Base-by-base conservation (phyloP, 2,329 filamentous ascomycete species). In the Trichophyton rubrum region DNA sequence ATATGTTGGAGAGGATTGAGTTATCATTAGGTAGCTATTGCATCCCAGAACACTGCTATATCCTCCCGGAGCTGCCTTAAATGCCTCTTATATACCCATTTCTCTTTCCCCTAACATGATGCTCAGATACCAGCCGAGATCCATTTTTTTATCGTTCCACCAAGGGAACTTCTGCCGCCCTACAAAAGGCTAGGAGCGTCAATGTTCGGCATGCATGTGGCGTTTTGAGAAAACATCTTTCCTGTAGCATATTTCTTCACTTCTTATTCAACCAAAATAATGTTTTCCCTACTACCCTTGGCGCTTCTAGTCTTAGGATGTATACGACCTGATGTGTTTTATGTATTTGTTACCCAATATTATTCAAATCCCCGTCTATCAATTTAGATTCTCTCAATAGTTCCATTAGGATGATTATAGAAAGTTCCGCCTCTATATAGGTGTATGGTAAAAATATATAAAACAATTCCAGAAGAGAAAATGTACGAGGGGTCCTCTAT, bases 1-100 rank as follows among this genome's bases (percentile, higher is more conserved):
- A 77, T 93, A 88, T 70, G 89, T 87, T 20, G 89, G 91, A 59
- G 89, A 88, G 80, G 85, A 84, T n/a, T 65, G 59, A 65, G 45
- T n/a, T 47, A 27, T 15, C 27, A 35, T 17, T 11, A n/a, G 15
- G 33, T 55, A 38, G 24, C 4, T 9, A 7, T 5, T 7, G 45
- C 20, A 9, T 38, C 15, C 5, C 51, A n/a, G 24, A 20, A 30
- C 20, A 3, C 33, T 6, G 22, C 33, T 17, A 3, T 38, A n/a
- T 55, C 27, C n/a, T 33, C 51, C 33, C 30, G 2, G 51, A 55
- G 30, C 33, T n/a, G n/a, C 51, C 27, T 55, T 55, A 3, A 4
- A 27, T 35, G 51, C 51, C 15, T 55, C 27, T n/a, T 35, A 55
- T 55, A 55, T 55, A 55, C 51, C 51, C 51, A 13, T 17, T 15